Conservation (phyloP, 352 stramenopile genomes). For the Phytopythium oedochilum region DNA sequence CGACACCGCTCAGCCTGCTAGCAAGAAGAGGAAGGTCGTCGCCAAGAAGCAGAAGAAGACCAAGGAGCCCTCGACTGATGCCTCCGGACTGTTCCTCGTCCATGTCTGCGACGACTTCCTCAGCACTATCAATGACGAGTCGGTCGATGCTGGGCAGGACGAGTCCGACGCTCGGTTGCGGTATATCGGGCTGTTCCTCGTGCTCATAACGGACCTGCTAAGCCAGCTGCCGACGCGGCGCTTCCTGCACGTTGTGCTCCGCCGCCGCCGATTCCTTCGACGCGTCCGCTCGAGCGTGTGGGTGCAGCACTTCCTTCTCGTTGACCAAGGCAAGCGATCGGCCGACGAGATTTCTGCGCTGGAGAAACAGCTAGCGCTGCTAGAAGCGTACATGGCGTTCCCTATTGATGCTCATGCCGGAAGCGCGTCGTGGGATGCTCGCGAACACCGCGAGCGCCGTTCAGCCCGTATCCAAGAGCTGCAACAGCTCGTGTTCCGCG, state of each 20-base stretch:
- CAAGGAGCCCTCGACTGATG: constrained; percentile 1
- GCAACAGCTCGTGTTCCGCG: constrained; percentile 59
- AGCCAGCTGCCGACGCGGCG: constrained; percentile 87
- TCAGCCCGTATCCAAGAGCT: constrained; percentile 59
- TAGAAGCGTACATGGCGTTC: constrained; percentile 70
- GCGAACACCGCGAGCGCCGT: constrained; percentile 44
- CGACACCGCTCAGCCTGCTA: constrained; percentile 7
- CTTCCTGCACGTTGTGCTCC: constrained; percentile 69
- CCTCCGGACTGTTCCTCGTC: constrained; percentile 21
- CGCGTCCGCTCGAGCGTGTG: constrained; percentile 32
- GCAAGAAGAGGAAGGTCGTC: constrained; percentile 5
- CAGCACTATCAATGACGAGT: constrained; percentile 18
- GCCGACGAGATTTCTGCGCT: constrained; percentile 39
- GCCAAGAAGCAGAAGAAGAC: constrained; percentile 36
- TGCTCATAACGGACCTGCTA: constrained; percentile 84
- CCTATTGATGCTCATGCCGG: constrained; percentile 85
- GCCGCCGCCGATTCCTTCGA: constrained; percentile 53
- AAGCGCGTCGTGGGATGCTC: constrained; percentile 32
- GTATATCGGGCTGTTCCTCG: constrained; percentile 66
- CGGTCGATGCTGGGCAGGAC: constrained; percentile 9
- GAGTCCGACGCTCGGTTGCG: constrained; percentile 11
- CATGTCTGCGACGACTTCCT: constrained; percentile 47
- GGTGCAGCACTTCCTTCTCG: constrained; percentile 23
- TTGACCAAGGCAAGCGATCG: constrained; percentile 19
- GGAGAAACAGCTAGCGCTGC: constrained; percentile 51